Evolutionary conservation across 2,329 filamentous ascomycete species (phyloP).

Genomic region (Pestalotiopsis sp.): DNA sequence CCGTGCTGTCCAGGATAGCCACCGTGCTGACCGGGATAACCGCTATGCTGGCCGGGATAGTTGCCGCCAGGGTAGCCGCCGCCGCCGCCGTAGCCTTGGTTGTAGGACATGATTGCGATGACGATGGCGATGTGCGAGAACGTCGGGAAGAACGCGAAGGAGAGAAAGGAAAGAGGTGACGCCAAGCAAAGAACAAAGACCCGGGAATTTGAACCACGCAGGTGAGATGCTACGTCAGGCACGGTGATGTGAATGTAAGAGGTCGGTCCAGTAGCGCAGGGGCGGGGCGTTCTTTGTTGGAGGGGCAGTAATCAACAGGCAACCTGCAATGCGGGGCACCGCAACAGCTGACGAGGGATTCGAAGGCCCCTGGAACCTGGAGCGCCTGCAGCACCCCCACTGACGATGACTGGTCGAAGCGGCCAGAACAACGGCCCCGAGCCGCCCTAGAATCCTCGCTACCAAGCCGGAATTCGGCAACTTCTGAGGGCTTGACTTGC

Average conservation of each 20-base stretch:
- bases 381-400: neutral
- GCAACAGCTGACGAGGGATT: neutral
- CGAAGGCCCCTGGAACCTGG: neutral
- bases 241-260: neutral
- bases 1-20: conserved; percentile 8
- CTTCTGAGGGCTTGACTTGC: neutral
- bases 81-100: conserved; percentile 16
- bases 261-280: neutral
- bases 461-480: neutral
- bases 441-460: neutral
- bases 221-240: no score
- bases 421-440: neutral
- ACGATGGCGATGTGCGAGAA: neutral
- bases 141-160: neutral
- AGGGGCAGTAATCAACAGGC: neutral
- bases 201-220: neutral
- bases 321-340: neutral
- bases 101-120: conserved; percentile 13
- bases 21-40: conserved; percentile 6
- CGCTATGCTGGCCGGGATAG: conserved; percentile 7
- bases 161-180: neutral
- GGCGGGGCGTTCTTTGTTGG: neutral
- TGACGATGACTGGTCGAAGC: neutral
- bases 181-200: conserved; percentile 1
- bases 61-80: conserved; percentile 13